Evolutionary conservation across 2,329 filamentous ascomycete genomes (phyloP).

Genomic region (Bipolaris sorokiniana): DNA sequence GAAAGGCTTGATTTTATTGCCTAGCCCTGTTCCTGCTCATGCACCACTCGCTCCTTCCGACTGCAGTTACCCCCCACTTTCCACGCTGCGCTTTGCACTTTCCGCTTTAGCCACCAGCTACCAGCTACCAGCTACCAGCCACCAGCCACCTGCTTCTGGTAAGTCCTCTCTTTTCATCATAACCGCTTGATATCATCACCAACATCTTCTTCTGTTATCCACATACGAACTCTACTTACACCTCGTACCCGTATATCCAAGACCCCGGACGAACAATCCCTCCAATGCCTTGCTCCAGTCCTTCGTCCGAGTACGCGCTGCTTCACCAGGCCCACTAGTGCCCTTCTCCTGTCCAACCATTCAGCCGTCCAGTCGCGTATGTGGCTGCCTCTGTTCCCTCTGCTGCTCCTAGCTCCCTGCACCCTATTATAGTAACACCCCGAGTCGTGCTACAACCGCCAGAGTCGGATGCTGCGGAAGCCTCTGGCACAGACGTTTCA

Average conservation of each 20-base stretch:
- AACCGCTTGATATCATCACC: not conserved
- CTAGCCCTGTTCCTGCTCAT: not conserved
- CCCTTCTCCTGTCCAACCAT: too few relatives aligned
- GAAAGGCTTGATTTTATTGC: constrained; percentile 3
- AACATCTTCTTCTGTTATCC: not conserved
- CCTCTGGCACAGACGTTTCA: not conserved
- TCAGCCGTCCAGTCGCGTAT: not conserved
- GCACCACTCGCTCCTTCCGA: not conserved
- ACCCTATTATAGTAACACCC: not conserved
- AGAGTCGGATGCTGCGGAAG: not conserved
- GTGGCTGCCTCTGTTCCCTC: not conserved
- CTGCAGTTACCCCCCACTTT: not conserved
- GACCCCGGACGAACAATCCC: too few relatives aligned
- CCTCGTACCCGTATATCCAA: too few relatives aligned
- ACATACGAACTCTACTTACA: too few relatives aligned
- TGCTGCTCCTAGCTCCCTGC: not conserved
- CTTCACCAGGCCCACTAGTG: too few relatives aligned
- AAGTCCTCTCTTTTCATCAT: not conserved
- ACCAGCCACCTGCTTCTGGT: not conserved
- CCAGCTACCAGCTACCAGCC: not conserved
- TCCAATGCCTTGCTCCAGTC: too few relatives aligned
- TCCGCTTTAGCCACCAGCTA: not conserved
- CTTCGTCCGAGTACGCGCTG: too few relatives aligned
- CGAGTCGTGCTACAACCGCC: not conserved
- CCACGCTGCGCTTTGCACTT: too few relatives aligned